These are phyloP conservation scores for Fusarium solani-melongenae DNA, from an alignment of 2,329 filamentous ascomycete species.

Conservation along the genomic window DNA sequence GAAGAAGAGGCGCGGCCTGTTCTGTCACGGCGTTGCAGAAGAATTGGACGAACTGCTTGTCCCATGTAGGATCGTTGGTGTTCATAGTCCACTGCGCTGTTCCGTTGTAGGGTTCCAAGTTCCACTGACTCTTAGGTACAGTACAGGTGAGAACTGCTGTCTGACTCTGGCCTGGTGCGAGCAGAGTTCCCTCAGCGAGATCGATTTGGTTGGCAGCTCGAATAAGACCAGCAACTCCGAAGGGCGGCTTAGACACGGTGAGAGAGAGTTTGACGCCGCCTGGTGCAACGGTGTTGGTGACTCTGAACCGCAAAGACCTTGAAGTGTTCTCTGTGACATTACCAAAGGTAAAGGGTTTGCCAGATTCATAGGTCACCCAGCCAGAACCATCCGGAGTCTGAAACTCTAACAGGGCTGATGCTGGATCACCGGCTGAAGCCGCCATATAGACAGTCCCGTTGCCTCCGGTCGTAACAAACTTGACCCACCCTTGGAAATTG, in stretches of 20 bases:
- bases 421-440: slow-evolving; percentile 60
- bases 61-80: slow-evolving; percentile 62
- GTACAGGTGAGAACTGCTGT: slow-evolving; percentile 66
- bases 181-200: slow-evolving; percentile 65
- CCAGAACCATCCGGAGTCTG: slow-evolving; percentile 60
- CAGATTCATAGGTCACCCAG: slow-evolving; percentile 60
- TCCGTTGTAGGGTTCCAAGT: slow-evolving; percentile 61
- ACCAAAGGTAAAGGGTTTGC: slow-evolving; percentile 63
- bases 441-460: slow-evolving; percentile 59
- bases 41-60: slow-evolving; percentile 65
- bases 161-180: slow-evolving; percentile 61
- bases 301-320: slow-evolving; percentile 59
- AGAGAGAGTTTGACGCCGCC: slow-evolving; percentile 62
- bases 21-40: slow-evolving; percentile 62
- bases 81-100: slow-evolving; percentile 67
- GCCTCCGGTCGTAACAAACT: slow-evolving; percentile 61
- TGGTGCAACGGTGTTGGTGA: slow-evolving; percentile 61
- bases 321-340: slow-evolving; percentile 64
- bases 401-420: slow-evolving; percentile 65
- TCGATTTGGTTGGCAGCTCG: slow-evolving; percentile 66
- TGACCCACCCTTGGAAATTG: slow-evolving; percentile 61
- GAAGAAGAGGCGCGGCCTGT: slow-evolving; percentile 61
- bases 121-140: slow-evolving; percentile 67
- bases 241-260: slow-evolving; percentile 71
- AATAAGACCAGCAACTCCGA: slow-evolving; percentile 64